Evolutionary conservation across 225 moss, liverwort and hornwort genomes (phyloP).

Genomic region (Marchantia polymorpha): DNA sequence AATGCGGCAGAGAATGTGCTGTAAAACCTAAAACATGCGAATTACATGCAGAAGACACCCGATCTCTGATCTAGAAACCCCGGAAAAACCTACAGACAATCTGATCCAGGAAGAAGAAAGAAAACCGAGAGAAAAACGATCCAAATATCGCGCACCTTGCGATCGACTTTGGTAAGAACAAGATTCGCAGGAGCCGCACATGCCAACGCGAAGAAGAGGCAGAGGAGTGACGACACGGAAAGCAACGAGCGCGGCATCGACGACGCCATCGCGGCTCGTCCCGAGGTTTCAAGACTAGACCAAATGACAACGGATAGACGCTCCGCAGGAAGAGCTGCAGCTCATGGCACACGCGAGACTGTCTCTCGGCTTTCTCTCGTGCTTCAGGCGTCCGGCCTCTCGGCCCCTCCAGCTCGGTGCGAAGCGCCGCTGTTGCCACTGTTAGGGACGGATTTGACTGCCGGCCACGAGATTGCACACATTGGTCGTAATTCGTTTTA

Average conservation of each 20-base stretch:
- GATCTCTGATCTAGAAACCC: not conserved
- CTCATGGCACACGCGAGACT: not conserved
- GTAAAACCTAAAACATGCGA: not conserved
- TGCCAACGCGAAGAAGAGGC: conserved; percentile 2
- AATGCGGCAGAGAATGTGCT: not conserved
- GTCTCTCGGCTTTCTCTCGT: not conserved
- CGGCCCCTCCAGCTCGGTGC: not conserved
- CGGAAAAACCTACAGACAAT: not conserved
- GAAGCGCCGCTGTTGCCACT: not conserved
- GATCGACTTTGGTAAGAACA: conserved; percentile 38
- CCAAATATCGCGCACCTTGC: conserved; percentile 20
- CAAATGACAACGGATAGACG: not conserved
- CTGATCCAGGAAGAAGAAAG: not conserved
- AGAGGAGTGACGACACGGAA: conserved; percentile 1
- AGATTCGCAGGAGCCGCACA: conserved; percentile 25
- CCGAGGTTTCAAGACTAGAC: not conserved
- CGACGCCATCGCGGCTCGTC: conserved; percentile 24
- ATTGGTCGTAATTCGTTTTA: too few relatives aligned
- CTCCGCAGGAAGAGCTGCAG: not conserved
- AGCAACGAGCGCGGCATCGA: conserved; percentile 7
- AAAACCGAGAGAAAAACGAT: not conserved
- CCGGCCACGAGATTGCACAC: not conserved
- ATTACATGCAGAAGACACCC: not conserved
- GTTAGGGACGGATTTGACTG: not conserved
- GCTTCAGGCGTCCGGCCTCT: not conserved